These are phyloP conservation scores for Gloeostereum incarnatum DNA, from an alignment of 768 basidiomycete genomes.

Conservation along the genomic window DNA sequence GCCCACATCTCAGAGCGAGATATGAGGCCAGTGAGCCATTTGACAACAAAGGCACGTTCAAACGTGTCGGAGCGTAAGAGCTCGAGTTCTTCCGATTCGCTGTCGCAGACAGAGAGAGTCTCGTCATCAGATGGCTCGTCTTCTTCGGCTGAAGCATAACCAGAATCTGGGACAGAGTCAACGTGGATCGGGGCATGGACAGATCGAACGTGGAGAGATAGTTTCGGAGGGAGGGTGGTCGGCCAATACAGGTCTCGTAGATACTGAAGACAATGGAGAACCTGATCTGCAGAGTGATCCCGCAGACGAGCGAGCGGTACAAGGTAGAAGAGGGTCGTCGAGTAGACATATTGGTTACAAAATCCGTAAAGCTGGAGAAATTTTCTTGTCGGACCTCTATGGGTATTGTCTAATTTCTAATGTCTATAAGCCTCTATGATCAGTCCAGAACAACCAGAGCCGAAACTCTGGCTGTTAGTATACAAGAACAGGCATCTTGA, in stretches of 20 bases:
- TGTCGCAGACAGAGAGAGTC: constrained; percentile 9
- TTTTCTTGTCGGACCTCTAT: too few species aligned
- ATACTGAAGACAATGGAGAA: constrained; percentile 30
- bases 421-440: too few species aligned
- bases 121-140: constrained; percentile 33
- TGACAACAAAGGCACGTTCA: constrained; percentile 59
- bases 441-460: too few species aligned
- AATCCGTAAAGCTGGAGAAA: too few species aligned
- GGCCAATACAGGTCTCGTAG: constrained; percentile 47
- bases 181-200: constrained; percentile 13
- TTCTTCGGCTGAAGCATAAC: constrained; percentile 69
- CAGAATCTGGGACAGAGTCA: constrained; percentile 54
- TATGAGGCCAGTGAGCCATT: constrained; percentile 68
- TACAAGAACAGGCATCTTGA: too few species aligned
- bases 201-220: constrained; percentile 18
- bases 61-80: constrained; percentile 51
- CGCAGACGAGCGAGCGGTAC: constrained; percentile 41
- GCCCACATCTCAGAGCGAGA: constrained; percentile 49
- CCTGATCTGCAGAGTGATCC: constrained; percentile 21
- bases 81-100: constrained; percentile 23
- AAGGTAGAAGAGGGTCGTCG: constrained; percentile 42
- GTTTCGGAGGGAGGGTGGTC: constrained; percentile 16
- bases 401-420: too few species aligned
- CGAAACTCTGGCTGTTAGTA: too few species aligned
- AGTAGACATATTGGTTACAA: constrained; percentile 12